Evolutionary conservation across 2,329 filamentous ascomycete genomes (phyloP).

Genomic region (Exophiala dermatitidis): DNA sequence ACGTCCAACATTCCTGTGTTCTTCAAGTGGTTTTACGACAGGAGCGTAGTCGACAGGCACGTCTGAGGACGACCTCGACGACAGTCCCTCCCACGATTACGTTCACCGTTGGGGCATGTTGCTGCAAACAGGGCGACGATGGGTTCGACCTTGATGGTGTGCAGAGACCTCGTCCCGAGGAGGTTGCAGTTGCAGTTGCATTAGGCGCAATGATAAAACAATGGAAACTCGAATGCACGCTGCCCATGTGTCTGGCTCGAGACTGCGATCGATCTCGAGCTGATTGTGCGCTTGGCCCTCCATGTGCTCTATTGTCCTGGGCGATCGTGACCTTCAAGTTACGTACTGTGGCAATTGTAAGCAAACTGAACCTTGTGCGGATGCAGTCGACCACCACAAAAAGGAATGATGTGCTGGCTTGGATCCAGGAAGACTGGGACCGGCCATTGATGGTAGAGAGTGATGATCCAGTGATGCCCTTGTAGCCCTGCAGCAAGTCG

Average conservation of each 20-base stretch:
- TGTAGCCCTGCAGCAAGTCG: neutral
- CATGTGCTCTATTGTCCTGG: neutral
- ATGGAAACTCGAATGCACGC: conserved; percentile 1
- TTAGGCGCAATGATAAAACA: conserved; percentile 15
- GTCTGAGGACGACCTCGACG: conserved; percentile 1
- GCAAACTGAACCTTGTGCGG: neutral
- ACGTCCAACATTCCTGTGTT: neutral
- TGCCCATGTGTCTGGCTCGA: neutral
- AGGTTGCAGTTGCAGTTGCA: conserved; percentile 8
- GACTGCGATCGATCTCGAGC: neutral
- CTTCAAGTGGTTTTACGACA: conserved; percentile 1
- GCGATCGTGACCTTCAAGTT: neutral
- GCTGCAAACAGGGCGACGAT: neutral
- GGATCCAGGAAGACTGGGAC: neutral
- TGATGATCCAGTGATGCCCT: neutral
- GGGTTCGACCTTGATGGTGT: conserved; percentile 3
- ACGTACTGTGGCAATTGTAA: neutral
- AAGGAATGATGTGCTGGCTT: neutral
- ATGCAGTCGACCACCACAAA: neutral
- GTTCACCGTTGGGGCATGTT: conserved; percentile 2
- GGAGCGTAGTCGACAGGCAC: conserved; percentile 2
- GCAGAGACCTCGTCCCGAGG: conserved; percentile 7
- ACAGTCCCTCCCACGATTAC: neutral
- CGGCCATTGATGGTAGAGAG: neutral
- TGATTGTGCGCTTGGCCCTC: no score